Evolutionary conservation across 495 filamentous ascomycete genomes (phyloP).

Genomic region (Cairneyella variabilis): DNA sequence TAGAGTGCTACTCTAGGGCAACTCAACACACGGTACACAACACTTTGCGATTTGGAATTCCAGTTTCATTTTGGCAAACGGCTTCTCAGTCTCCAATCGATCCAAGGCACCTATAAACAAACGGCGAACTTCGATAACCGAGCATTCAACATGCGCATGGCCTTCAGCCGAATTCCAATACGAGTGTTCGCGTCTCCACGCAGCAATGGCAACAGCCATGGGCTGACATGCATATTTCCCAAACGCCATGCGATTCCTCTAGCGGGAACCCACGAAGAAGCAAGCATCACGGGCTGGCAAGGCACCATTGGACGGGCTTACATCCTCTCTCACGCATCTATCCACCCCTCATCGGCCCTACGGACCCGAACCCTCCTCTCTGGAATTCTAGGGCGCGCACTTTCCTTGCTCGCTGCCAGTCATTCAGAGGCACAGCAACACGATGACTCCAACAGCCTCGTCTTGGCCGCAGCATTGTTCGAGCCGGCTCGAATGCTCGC

Average conservation of each 20-base stretch:
- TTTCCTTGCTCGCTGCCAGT: neutral
- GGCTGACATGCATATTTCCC: slow-evolving; percentile 14
- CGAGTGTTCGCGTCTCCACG: neutral
- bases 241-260: slow-evolving; percentile 5
- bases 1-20: slow-evolving; percentile 39
- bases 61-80: neutral
- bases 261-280: slow-evolving; percentile 2
- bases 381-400: neutral
- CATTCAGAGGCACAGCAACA: neutral
- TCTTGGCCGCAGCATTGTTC: neutral
- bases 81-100: neutral
- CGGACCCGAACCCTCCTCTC: neutral
- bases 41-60: slow-evolving; percentile 11
- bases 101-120: neutral
- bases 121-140: neutral
- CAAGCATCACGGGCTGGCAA: too few relatives aligned
- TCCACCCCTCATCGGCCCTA: neutral
- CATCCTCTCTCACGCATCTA: neutral
- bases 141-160: neutral
- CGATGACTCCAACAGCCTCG: too few relatives aligned
- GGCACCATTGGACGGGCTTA: too few relatives aligned
- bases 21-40: slow-evolving; percentile 7
- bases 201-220: neutral
- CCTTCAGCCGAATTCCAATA: neutral
- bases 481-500: neutral